Evolutionary conservation across 1,139 yeast genomes (phyloP), one percentile per base, ranked within the genome.

Genomic region (Suhomyces panamericanus): DNA sequence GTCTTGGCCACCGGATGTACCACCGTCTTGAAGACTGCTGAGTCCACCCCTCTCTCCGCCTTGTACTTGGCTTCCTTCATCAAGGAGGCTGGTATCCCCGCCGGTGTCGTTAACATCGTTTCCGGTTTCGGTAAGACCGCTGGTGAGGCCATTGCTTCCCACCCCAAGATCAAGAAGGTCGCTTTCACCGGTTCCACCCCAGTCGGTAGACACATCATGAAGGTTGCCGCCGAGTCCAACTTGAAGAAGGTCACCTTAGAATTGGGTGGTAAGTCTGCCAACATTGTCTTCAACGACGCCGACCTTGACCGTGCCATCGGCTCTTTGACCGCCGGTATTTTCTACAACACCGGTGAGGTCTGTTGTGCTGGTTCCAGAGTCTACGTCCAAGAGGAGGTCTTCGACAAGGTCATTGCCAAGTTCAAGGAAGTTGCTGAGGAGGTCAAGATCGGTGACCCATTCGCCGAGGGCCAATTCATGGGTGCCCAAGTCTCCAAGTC

Each of bases 331-430:
- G 58, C 71, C 34, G 88, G 87, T 62, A 83, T 84, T 59, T 81
- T 79, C 80, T 85, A 77, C 78, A 87, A 87, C 75, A 81, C 87
- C 56, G 96, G 96, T 66, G 95, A 87, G 70, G 91, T 85, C 47
- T 87, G 96, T 71, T 83, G 87, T 63, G 95, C 95, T 35, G 93
- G 95, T 54, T 86, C 95, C 40, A 83, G 96, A 66, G 70, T 87
- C 45, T 84, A 81, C 64, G 80, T 87, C 51, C 95, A 87, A 69
- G 90, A 85, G 57, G 81, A 77, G 42, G 69, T 86, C 58, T 85
- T 87, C 68, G 93, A 87, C 57, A 73, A 79, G 59, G 75, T 87
- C 53, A 64, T 86, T 39, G 73, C 66, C 45, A 78, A 75, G 49
- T 83, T 87, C 65, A 77, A 82, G 65, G 69, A 69, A 53, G 84